Base-by-base conservation (phyloP, 2,329 filamentous ascomycete genomes). In the Aspergillus sp. region DNA sequence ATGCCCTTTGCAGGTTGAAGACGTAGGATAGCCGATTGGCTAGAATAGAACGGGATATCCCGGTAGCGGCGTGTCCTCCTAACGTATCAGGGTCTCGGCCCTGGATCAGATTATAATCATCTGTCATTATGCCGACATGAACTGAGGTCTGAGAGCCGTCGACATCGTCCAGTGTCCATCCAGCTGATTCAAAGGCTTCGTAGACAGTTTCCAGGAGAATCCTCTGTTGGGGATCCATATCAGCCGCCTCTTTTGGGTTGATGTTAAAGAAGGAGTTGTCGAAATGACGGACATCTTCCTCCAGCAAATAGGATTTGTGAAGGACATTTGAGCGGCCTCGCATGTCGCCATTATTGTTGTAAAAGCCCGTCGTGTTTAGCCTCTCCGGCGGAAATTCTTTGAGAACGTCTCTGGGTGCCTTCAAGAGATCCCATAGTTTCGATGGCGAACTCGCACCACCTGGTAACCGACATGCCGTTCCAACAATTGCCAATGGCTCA, bases 11-110 rank as follows among this genome's bases (percentile, higher is more conserved):
- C n/a, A 54, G 52, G 22, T 62, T 57, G 24, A 57, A 63, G 6
- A 54, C 73, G 65, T 75, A 71, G 0, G 67, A 71, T 6, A 73
- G 49, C 3, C 72, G 65, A 45, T 74, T 75, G 1, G 74, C 67
- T n/a, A 76, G 54, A 6, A 78, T 73, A 11, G 68, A 68, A 7
- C 66, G 60, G 3, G 68, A 63, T 36, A 63, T 71, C 3, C 70
- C 68, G 2, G 66, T 69, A 6, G 45, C 55, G 9, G 22, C 16
- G 26, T 58, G 58, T 3, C n/a, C 39, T 0, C 52, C 45, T 5
- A 39, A n/a, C 0, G 47, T 20, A 2, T 60, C 39, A 4, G 55
- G 51, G 14, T 60, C 54, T 5, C 22, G 31, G n/a, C 20, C n/a
- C 12, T 36, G 16, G 1, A 57, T 55, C n/a, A 46, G 14, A n/a